These are phyloP conservation scores for Amanita rimosa DNA, from an alignment of 768 basidiomycete species.

Conservation along the genomic window DNA sequence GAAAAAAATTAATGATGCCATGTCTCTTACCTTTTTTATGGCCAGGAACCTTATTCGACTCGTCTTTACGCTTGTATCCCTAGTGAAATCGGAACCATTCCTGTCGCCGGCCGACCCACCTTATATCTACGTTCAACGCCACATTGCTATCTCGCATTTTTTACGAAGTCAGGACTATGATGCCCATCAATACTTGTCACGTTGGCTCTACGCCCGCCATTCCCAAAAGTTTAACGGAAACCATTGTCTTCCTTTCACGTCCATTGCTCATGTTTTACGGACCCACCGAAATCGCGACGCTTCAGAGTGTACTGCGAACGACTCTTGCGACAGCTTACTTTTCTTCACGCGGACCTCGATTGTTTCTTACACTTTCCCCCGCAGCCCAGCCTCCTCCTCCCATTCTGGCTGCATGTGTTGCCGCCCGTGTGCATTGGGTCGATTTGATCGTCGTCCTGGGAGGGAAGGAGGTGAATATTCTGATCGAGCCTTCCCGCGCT, in stretches of 20 bases:
- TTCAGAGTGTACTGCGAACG: constrained; percentile 21
- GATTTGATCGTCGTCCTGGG: constrained; percentile 27
- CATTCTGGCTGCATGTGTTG: constrained; percentile 23
- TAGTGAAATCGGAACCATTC: not conserved
- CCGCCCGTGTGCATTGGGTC: constrained; percentile 20
- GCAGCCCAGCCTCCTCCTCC: constrained; percentile 21
- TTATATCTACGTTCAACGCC: not conserved
- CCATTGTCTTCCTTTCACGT: constrained; percentile 24
- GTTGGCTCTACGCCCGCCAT: not conserved
- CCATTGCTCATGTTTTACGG: constrained; percentile 20
- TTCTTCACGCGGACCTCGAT: constrained; percentile 9
- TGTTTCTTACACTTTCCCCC: constrained; percentile 19
- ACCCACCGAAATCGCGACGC: constrained; percentile 12
- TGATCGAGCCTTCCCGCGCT: constrained; percentile 18
- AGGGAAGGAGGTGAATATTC: constrained; percentile 21
- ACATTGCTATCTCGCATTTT: not conserved
- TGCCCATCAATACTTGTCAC: constrained; percentile 2
- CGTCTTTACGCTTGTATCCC: not conserved
- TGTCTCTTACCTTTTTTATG: not conserved
- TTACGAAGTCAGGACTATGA: constrained; percentile 3
- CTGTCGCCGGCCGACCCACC: constrained; percentile 5
- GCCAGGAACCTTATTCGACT: not conserved
- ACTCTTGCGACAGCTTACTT: constrained; percentile 16
- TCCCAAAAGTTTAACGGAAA: constrained; percentile 18
- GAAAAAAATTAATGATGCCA: not conserved